Evolutionary conservation across 176 grass and related monocot species (phyloP).

Genomic region (Juncus inflexus): DNA sequence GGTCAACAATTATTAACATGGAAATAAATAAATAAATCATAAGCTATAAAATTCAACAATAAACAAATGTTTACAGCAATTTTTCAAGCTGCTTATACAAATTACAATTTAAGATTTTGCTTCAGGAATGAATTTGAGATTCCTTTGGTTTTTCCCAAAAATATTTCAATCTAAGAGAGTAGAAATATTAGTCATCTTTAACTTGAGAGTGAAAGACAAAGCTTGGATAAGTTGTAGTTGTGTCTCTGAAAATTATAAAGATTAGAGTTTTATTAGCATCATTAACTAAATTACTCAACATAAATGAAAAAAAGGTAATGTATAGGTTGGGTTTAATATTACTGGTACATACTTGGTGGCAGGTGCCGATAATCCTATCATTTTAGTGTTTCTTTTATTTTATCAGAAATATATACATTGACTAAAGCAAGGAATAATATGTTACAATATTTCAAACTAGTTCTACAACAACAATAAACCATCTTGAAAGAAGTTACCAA

Average conservation of each 20-base stretch:
- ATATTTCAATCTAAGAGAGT: slow-evolving; percentile 8
- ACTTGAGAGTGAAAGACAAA: slow-evolving; percentile 29
- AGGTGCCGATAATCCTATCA: no score
- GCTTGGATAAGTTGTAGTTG: slow-evolving; percentile 25
- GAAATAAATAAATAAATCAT: no score
- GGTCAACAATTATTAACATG: no score
- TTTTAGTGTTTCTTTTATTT: no score
- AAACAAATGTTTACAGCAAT: not conserved
- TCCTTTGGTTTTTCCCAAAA: not conserved
- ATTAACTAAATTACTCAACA: not conserved
- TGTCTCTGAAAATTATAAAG: slow-evolving; percentile 22
- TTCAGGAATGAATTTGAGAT: slow-evolving; percentile 10
- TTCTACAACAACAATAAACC: no score
- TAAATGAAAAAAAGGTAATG: not conserved
- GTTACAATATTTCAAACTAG: no score
- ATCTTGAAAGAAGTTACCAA: no score
- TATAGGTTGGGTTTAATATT: no score
- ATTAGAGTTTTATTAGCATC: slow-evolving; percentile 11
- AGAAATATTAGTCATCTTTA: slow-evolving; percentile 23
- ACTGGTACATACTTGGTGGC: no score
- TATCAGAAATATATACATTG: no score
- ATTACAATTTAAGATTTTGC: not conserved
- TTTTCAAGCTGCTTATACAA: slow-evolving; percentile 5
- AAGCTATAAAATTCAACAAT: not conserved
- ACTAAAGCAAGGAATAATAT: no score